phyloP scores from a whole-genome alignment of 495 filamentous ascomycete species.

The Podospora anserina region DNA sequence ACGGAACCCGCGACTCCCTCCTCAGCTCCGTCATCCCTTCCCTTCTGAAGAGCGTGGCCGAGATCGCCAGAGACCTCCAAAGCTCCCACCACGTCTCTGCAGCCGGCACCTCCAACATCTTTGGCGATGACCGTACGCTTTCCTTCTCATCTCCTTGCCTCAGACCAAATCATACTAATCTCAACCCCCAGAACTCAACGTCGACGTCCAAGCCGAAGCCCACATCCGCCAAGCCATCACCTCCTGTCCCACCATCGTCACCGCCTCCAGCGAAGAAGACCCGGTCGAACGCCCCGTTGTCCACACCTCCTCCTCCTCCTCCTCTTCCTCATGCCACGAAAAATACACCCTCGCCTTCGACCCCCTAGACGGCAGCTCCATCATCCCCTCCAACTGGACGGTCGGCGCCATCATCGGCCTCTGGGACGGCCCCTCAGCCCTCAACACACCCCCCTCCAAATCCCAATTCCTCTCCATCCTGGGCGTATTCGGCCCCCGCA shows the following conservation, averaged over 20 bases:
- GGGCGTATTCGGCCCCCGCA: conserved; percentile 51
- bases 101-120: conserved; percentile 47
- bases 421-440: conserved; percentile 46
- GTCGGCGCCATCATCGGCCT: conserved; percentile 53
- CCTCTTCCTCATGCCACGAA: not conserved
- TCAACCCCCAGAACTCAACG: conserved; percentile 42
- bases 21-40: conserved; percentile 38
- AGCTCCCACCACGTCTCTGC: conserved; percentile 39
- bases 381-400: conserved; percentile 53
- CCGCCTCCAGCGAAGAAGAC: conserved; percentile 54
- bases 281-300: conserved; percentile 40
- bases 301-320: not conserved
- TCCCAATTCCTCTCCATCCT: conserved; percentile 47
- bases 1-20: conserved; percentile 17
- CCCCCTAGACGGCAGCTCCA: conserved; percentile 53
- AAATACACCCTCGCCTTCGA: conserved; percentile 57
- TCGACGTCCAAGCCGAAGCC: conserved; percentile 50
- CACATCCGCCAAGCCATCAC: conserved; percentile 42
- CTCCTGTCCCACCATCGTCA: conserved; percentile 40
- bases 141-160: not conserved
- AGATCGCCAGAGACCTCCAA: conserved; percentile 38
- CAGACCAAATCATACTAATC: not conserved
- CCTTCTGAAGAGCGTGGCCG: conserved; percentile 37
- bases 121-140: conserved; percentile 48
- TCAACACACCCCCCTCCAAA: conserved; percentile 34